Percentiles rank a stretch among this genome's conserved stretches.
Evolutionary conservation across 2,329 filamentous ascomycete species (phyloP).

Genomic region (Nemania sp.): DNA sequence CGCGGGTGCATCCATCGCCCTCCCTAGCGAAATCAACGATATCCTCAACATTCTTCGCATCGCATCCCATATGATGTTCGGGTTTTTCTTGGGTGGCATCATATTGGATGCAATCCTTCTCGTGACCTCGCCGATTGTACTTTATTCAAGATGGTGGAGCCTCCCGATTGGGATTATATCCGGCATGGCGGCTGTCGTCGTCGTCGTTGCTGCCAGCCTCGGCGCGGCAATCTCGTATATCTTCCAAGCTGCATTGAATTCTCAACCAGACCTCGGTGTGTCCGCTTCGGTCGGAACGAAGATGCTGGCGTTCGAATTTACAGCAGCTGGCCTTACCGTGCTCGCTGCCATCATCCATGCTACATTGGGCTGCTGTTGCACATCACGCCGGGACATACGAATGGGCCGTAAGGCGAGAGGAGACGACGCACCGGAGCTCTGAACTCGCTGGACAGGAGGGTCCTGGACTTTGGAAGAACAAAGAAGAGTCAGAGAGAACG

Average conservation of each 20-base stretch:
- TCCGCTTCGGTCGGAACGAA: slow-evolving; percentile 67
- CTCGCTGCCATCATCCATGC: slow-evolving; percentile 75
- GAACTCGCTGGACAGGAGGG: not conserved
- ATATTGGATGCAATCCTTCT: slow-evolving; percentile 75
- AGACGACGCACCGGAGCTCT: slow-evolving; percentile 21
- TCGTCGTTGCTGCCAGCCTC: slow-evolving; percentile 71
- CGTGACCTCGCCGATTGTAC: slow-evolving; percentile 63
- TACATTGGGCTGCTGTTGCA: slow-evolving; percentile 78
- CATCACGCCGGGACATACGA: slow-evolving; percentile 57
- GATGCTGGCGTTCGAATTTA: slow-evolving; percentile 92
- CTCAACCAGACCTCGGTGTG: slow-evolving; percentile 77
- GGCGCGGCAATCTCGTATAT: slow-evolving; percentile 84
- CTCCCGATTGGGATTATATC: slow-evolving; percentile 71
- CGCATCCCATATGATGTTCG: slow-evolving; percentile 86
- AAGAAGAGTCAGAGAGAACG: not conserved
- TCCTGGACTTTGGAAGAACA: not conserved
- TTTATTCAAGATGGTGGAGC: slow-evolving; percentile 62
- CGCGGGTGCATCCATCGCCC: slow-evolving; percentile 78
- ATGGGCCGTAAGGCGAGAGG: slow-evolving; percentile 44
- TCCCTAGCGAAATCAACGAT: slow-evolving; percentile 73
- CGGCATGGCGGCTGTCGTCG: slow-evolving; percentile 68
- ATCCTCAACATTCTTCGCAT: slow-evolving; percentile 75
- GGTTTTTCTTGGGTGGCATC: slow-evolving; percentile 75
- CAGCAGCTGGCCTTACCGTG: slow-evolving; percentile 68
- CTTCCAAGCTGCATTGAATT: slow-evolving; percentile 75